phyloP scores from a whole-genome alignment of 768 basidiomycete genomes.

The Panellus pusillus region DNA sequence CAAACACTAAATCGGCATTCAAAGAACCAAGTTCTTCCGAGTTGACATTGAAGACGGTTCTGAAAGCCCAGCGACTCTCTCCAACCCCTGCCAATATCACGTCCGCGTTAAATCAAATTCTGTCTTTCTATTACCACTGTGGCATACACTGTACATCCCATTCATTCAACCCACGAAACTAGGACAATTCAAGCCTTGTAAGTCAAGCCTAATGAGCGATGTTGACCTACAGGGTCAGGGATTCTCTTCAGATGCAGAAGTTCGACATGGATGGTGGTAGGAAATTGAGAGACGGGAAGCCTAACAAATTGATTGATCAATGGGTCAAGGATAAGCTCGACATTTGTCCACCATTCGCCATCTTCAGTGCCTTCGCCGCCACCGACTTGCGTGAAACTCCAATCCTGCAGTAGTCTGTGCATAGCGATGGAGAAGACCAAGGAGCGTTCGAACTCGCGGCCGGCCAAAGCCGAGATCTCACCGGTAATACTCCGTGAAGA shows the following conservation, averaged over 20 bases:
- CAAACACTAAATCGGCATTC: conserved; percentile 78
- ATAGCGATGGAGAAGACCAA: conserved; percentile 1
- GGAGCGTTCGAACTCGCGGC: too few species aligned
- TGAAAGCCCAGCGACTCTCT: conserved; percentile 85
- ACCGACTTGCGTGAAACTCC: conserved; percentile 69
- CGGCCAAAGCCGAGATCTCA: too few species aligned
- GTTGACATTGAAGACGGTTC: conserved; percentile 56
- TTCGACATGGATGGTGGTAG: conserved; percentile 88
- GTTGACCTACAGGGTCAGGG: conserved; percentile 69
- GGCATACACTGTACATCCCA: conserved; percentile 87
- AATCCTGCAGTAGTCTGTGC: conserved; percentile 39
- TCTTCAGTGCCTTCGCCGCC: conserved; percentile 58
- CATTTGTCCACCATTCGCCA: conserved; percentile 54
- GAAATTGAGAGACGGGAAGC: conserved; percentile 58
- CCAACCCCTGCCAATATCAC: conserved; percentile 67
- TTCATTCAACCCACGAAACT: conserved; percentile 80
- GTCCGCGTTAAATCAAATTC: background rate
- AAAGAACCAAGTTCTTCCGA: conserved; percentile 43
- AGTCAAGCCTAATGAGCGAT: too few species aligned
- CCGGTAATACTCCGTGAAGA: too few species aligned
- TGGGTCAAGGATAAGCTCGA: too few species aligned
- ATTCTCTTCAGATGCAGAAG: conserved; percentile 71
- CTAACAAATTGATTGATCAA: too few species aligned
- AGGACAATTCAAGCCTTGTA: background rate
- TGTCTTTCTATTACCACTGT: background rate